Base-by-base conservation (phyloP, 2,329 filamentous ascomycete species). In the Fusarium proliferatum region DNA sequence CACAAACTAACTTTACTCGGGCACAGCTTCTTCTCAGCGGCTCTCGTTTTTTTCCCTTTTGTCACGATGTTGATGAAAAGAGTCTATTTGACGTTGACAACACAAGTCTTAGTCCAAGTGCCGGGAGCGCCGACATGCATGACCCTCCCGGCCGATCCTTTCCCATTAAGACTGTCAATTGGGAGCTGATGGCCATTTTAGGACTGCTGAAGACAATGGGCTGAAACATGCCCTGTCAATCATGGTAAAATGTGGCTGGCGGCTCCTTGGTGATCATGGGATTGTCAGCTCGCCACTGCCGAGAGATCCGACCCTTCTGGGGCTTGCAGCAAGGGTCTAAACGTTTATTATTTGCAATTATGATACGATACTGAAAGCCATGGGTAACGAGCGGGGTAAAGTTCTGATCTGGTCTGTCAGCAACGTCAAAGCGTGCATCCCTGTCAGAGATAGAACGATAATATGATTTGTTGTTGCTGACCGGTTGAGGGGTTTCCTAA, bases 21-120 rank as follows among this genome's bases (percentile, higher is more conserved):
- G 17, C 8, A 13, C 2, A 13, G 0, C 23, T 23, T 23, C 5
- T 46, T 46, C 26, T 13, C 7, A 4, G 3, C 26, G 0, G 10
- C 9, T 26, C 16, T 45, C 10, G 3, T 0, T 4, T 4, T 3
- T 45, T 6, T 4, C 2, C 7, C 10, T 13, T 4, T 19, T 45
- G 7, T 5, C 5, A 28, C 17, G 12, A 28, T 21, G 2, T 15
- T 9, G 9, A 28, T 10, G 17, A 7, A 2, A 0, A 21, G 3
- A 0, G 5, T 5, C 2, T 21, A 28, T 28, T 6, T 10, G 17
- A 9, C 17, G 43, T 28, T 46, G 26, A 28, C 12, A 21, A 28
- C 2, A 21, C 17, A 10, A 46, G 12, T 28, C 43, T 28, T 12
- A 2, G 5, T 46, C 1, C 12, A 21, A 23, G 41, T 6, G 41